Evolutionary conservation across 108 stramenopile genomes (phyloP).

Genomic region (Fragilariopsis cylindrus): DNA sequence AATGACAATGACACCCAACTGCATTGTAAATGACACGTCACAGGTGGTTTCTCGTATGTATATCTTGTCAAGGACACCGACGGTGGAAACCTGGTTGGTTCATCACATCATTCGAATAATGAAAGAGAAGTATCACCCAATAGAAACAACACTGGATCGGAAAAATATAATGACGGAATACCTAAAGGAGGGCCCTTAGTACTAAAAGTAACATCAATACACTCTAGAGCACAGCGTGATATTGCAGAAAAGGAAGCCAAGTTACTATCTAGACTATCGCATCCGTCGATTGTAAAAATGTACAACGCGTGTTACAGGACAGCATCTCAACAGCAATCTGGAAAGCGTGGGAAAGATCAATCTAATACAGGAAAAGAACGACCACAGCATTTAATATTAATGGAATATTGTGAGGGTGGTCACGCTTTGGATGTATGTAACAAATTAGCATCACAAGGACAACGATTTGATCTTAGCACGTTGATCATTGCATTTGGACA

Average conservation of each 20-base stretch:
- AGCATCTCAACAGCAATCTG: not conserved
- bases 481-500: constrained; percentile 89
- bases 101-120: constrained; percentile 20
- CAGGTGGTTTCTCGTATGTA: constrained; percentile 93
- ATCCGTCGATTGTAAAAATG: constrained; percentile 74
- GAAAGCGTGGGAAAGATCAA: constrained; percentile 21
- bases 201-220: constrained; percentile 82
- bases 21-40: not conserved
- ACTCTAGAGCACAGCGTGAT: constrained; percentile 62
- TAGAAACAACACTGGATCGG: constrained; percentile 27
- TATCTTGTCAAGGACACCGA: constrained; percentile 72
- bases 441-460: constrained; percentile 40
- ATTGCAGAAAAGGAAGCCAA: constrained; percentile 91
- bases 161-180: constrained; percentile 20
- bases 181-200: constrained; percentile 47
- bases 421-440: constrained; percentile 86
- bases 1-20: constrained; percentile 1
- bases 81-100: constrained; percentile 25
- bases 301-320: constrained; percentile 61
- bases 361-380: constrained; percentile 31
- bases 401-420: constrained; percentile 94
- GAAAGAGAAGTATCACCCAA: constrained; percentile 18
- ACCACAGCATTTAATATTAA: constrained; percentile 85
- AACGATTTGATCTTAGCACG: constrained; percentile 63
- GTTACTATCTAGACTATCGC: constrained; percentile 58